These are phyloP conservation scores for Teunomyces kruisii DNA, from an alignment of 805 yeast genomes.

Conservation along the genomic window DNA sequence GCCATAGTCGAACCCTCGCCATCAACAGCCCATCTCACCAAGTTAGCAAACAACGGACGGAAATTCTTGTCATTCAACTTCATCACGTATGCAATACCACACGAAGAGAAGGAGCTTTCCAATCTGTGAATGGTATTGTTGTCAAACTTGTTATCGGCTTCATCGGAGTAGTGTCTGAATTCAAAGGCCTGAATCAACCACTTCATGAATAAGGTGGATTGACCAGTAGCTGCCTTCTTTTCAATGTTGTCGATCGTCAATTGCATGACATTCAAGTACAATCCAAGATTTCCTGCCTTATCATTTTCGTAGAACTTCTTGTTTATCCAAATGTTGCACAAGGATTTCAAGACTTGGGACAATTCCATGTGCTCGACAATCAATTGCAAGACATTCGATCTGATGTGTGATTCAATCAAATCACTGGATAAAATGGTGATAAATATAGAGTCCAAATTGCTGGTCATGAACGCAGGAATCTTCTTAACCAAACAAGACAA, in stretches of 20 bases:
- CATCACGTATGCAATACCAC: constrained; percentile 77
- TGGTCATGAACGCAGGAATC: constrained; percentile 80
- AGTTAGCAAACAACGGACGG: constrained; percentile 84
- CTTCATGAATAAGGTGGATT: constrained; percentile 64
- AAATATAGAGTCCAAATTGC: constrained; percentile 65
- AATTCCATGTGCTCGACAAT: constrained; percentile 68
- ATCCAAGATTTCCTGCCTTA: constrained; percentile 50
- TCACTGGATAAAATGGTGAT: constrained; percentile 56
- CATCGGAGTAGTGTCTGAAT: constrained; percentile 51
- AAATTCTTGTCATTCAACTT: constrained; percentile 91
- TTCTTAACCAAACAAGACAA: constrained; percentile 74
- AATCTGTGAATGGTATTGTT: constrained; percentile 75
- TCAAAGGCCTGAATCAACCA: constrained; percentile 73
- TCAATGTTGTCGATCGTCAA: constrained; percentile 63
- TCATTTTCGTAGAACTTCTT: constrained; percentile 34
- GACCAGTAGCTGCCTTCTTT: constrained; percentile 72
- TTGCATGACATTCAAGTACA: constrained; percentile 69
- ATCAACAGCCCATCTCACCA: constrained; percentile 89
- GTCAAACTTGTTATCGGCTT: constrained; percentile 49
- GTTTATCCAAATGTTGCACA: constrained; percentile 61
- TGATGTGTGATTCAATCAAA: constrained; percentile 57
- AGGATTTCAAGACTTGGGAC: constrained; percentile 57
- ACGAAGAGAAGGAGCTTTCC: constrained; percentile 70
- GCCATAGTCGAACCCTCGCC: constrained; percentile 64
- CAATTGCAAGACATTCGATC: constrained; percentile 60